phyloP scores from a whole-genome alignment of 768 basidiomycete species.

The Russula lepida region DNA sequence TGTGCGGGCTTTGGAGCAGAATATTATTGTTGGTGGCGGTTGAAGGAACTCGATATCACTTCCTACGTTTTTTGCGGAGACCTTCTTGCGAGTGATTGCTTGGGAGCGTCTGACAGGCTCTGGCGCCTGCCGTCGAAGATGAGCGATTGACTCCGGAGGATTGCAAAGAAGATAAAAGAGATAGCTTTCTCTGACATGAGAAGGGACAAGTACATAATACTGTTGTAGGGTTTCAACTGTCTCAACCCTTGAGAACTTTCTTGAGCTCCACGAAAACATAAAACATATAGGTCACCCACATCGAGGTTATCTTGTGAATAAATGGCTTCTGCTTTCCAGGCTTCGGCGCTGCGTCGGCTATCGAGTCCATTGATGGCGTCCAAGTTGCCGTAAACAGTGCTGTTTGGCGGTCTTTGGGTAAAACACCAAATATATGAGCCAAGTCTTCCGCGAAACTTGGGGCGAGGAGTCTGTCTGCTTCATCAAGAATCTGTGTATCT shows the following conservation, averaged over 20 bases:
- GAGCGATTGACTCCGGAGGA: slow-evolving; percentile 71
- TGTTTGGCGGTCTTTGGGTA: slow-evolving; percentile 88
- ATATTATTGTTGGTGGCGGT: slow-evolving; percentile 95
- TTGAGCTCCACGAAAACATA: slow-evolving; percentile 6
- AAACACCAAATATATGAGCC: slow-evolving; percentile 58
- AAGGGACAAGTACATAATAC: slow-evolving; percentile 85
- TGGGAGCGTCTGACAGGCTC: slow-evolving; percentile 27
- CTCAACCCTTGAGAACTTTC: slow-evolving; percentile 49
- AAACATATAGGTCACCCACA: slow-evolving; percentile 38
- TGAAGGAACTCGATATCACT: slow-evolving; percentile 46
- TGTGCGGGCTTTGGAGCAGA: slow-evolving; percentile 76
- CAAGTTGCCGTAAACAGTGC: slow-evolving; percentile 95
- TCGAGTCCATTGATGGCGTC: slow-evolving; percentile 72
- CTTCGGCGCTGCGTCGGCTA: slow-evolving; percentile 64
- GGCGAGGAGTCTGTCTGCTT: slow-evolving; percentile 89
- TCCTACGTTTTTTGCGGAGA: slow-evolving; percentile 22
- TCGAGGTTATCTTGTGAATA: slow-evolving; percentile 67
- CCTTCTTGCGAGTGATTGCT: slow-evolving; percentile 23
- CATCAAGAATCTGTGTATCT: slow-evolving; percentile 71
- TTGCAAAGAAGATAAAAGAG: slow-evolving; percentile 84
- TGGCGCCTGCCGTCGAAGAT: slow-evolving; percentile 46
- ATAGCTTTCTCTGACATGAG: slow-evolving; percentile 89
- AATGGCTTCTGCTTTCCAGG: slow-evolving; percentile 83
- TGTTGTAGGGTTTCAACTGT: slow-evolving; percentile 87
- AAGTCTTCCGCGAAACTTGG: slow-evolving; percentile 85